Evolutionary conservation across 148 eudicot species (phyloP), one percentile per base, ranked within the genome.

Genomic region (Vaccinium corymbosum): DNA sequence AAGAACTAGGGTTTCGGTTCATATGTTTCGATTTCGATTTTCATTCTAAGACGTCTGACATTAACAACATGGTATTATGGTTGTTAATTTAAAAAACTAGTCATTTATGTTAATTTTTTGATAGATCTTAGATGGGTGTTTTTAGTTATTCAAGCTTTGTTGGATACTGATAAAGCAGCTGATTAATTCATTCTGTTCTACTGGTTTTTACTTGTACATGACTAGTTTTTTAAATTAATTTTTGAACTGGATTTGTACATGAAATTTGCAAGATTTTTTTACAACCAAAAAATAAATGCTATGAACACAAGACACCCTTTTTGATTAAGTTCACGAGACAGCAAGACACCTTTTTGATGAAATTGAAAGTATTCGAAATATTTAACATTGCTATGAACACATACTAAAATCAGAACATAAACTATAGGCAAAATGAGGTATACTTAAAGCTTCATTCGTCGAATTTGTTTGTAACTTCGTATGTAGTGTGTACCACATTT

Each of bases 101-200:
- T 32, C 10, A 51, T 81, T 81, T 29, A 64, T 11, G 73, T 22
- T 68, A 16, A 27, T 29, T 62, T 22, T 76, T 61, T 55, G 76
- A 57, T 64, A 64, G 68, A 84, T 78, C 82, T 78, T 64, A 49
- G 66, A 66, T 50, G 81, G 64, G 52, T 51, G n/a, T 55, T 2
- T 59, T 38, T 53, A 25, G 3, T 56, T 42, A 25, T 48, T 77
- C 62, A 50, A 49, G 13, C 68, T 80, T 29, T 13, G 22, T 35
- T 13, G 20, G 76, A 72, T 32, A 38, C 20, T 35, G 48, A 32
- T 12, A 72, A 72, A 48, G 32, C 27, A 70, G 11, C 29, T 25
- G 16, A 76, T 49, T 11, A 25, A 14, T 53, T 15, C 11, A 12
- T 27, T 48, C 56, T 10, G 32, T 76, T 48, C 55, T 22, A 66